Evolutionary conservation across 805 yeast species (phyloP).

Genomic region (Wickerhamiella azymoides): DNA sequence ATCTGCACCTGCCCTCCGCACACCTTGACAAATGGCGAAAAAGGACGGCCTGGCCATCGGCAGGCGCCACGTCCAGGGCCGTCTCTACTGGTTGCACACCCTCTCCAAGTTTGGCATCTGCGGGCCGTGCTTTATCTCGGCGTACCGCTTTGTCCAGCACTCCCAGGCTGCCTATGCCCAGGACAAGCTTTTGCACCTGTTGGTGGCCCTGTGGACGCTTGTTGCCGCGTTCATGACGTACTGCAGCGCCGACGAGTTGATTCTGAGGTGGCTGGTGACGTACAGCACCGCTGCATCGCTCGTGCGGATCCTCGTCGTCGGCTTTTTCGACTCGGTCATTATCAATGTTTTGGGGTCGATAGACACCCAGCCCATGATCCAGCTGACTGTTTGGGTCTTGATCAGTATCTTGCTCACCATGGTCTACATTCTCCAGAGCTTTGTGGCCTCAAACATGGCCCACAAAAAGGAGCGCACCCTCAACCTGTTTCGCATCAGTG

Average conservation of each 20-base stretch:
- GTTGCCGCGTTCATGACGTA: constrained; percentile 78
- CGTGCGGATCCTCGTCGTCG: constrained; percentile 71
- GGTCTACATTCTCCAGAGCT: constrained; percentile 72
- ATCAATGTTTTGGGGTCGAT: constrained; percentile 54
- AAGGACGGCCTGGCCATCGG: constrained; percentile 13
- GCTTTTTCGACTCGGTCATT: constrained; percentile 53
- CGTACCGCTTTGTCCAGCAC: background rate
- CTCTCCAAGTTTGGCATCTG: background rate
- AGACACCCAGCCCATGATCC: constrained; percentile 62
- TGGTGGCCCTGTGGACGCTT: constrained; percentile 75
- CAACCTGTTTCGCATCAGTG: constrained; percentile 77
- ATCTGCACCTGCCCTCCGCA: too few species aligned
- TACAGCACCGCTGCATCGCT: constrained; percentile 83
- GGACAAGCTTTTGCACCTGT: constrained; percentile 37
- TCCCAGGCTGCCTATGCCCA: background rate
- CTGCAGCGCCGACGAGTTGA: constrained; percentile 73
- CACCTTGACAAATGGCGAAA: constrained; percentile 10
- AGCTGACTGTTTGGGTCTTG: constrained; percentile 76
- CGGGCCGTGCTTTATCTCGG: constrained; percentile 1
- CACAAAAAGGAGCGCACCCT: constrained; percentile 41
- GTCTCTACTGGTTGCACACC: constrained; percentile 14
- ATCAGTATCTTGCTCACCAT: constrained; percentile 75
- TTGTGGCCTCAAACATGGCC: constrained; percentile 54
- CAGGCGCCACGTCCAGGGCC: constrained; percentile 14
- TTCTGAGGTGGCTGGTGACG: constrained; percentile 83